A percentile compares a stretch with the other conserved stretches of the same genome.
Conservation (phyloP, 2,329 filamentous ascomycete species). For the Nannizzia gypsea region DNA sequence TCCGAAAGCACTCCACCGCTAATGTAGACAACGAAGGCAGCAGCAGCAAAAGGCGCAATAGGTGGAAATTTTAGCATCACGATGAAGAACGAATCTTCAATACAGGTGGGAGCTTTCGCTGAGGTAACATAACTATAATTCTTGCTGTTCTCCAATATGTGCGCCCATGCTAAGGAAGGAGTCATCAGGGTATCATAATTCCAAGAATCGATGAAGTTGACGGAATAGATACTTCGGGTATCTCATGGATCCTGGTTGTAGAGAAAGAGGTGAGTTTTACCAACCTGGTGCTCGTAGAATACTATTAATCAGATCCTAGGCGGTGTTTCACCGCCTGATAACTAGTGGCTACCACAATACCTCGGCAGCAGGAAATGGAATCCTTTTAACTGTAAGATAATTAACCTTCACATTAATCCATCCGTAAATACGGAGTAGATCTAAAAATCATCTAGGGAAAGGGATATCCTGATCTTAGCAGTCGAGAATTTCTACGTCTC, state of each 20-base stretch:
- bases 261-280: slow-evolving; percentile 46
- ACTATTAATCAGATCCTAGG: slow-evolving; percentile 28
- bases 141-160: not conserved
- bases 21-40: slow-evolving; percentile 23
- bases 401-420: not conserved
- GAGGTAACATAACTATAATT: slow-evolving; percentile 22
- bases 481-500: slow-evolving; percentile 42
- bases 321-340: slow-evolving; percentile 47
- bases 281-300: not conserved
- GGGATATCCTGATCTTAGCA: slow-evolving; percentile 52
- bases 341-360: slow-evolving; percentile 37
- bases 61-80: slow-evolving; percentile 25
- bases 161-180: slow-evolving; percentile 17
- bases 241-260: slow-evolving; percentile 49
- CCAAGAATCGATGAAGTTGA: slow-evolving; percentile 38
- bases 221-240: slow-evolving; percentile 32
- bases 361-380: slow-evolving; percentile 33
- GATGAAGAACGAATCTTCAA: slow-evolving; percentile 14
- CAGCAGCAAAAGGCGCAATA: slow-evolving; percentile 34
- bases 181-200: slow-evolving; percentile 43
- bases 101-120: slow-evolving; percentile 31
- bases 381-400: slow-evolving; percentile 44
- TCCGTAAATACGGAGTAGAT: not conserved
- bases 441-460: slow-evolving; percentile 39
- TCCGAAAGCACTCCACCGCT: not conserved